Percentiles rank a stretch among this genome's conserved stretches.
Evolutionary conservation across 2,329 filamentous ascomycete genomes (phyloP).

Genomic region (Microcyclosporella mali): DNA sequence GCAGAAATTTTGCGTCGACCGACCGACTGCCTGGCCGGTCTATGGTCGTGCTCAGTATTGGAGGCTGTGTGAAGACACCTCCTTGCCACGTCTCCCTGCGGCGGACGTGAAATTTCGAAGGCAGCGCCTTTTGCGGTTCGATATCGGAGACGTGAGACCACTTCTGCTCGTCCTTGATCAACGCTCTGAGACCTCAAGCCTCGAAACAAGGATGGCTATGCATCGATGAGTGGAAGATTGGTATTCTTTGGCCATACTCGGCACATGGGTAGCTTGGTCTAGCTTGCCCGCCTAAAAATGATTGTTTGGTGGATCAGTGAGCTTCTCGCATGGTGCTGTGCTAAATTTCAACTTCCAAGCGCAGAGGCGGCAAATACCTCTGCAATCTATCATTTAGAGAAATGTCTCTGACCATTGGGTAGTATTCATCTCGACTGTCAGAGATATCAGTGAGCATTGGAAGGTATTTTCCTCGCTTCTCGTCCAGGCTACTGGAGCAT

Average conservation of each 20-base stretch:
- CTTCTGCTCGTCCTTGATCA: constrained; percentile 5
- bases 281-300: no score
- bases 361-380: no score
- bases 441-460: constrained; percentile 32
- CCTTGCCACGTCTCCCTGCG: constrained; percentile 3
- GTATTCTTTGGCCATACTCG: no score
- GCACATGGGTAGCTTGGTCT: no score
- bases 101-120: constrained; percentile 8
- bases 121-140: constrained; percentile 2
- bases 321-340: no score
- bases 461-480: constrained; percentile 11
- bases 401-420: no score
- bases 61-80: constrained; percentile 5
- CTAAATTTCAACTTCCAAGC: no score
- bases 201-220: not conserved
- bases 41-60: constrained; percentile 4
- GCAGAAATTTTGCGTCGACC: constrained; percentile 6
- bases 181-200: constrained; percentile 33
- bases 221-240: no score
- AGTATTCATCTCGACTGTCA: constrained; percentile 29
- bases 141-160: constrained; percentile 8
- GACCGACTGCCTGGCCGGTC: constrained; percentile 4
- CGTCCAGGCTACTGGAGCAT: constrained; percentile 7
- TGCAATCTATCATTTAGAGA: no score
- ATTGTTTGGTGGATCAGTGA: no score